Percentiles rank a stretch among this genome's conserved stretches.
phyloP scores from a whole-genome alignment of 345 rosid species.

The Acer negundo region DNA sequence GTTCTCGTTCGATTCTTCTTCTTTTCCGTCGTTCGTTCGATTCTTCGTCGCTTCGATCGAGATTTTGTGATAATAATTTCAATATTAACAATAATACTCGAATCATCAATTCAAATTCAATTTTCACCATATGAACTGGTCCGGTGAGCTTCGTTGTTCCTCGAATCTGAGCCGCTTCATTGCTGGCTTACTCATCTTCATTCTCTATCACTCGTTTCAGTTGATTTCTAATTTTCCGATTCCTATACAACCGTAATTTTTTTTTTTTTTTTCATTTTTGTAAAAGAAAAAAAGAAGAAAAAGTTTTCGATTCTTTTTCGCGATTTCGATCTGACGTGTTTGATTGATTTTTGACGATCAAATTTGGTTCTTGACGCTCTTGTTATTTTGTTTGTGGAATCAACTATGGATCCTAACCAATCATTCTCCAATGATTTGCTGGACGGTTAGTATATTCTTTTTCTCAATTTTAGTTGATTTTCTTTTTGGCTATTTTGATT shows the following conservation, averaged over 20 bases:
- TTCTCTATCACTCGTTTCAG: constrained; percentile 48
- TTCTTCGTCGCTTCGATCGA: too few relatives aligned
- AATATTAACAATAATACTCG: too few relatives aligned
- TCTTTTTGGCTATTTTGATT: not conserved
- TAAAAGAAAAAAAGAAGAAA: not conserved
- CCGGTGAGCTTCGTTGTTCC: constrained; percentile 48
- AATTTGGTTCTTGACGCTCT: not conserved
- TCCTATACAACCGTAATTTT: constrained; percentile 53
- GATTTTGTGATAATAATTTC: too few relatives aligned
- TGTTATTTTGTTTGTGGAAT: too few relatives aligned
- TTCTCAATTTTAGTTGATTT: too few relatives aligned
- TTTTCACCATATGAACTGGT: constrained; percentile 50
- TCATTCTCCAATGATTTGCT: constrained; percentile 22
- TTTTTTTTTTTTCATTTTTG: not conserved
- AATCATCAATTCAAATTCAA: not conserved
- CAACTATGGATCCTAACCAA: constrained; percentile 43
- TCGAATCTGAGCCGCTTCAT: constrained; percentile 64
- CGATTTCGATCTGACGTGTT: not conserved
- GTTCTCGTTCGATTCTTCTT: not conserved
- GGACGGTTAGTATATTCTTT: constrained; percentile 27
- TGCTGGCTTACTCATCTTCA: constrained; percentile 52
- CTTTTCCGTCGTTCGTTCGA: not conserved
- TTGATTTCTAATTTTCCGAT: constrained; percentile 60
- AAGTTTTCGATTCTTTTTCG: not conserved
- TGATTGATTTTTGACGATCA: not conserved